phyloP scores from a whole-genome alignment of 495 filamentous ascomycete species.

The Hypoxylon lienhwacheense region DNA sequence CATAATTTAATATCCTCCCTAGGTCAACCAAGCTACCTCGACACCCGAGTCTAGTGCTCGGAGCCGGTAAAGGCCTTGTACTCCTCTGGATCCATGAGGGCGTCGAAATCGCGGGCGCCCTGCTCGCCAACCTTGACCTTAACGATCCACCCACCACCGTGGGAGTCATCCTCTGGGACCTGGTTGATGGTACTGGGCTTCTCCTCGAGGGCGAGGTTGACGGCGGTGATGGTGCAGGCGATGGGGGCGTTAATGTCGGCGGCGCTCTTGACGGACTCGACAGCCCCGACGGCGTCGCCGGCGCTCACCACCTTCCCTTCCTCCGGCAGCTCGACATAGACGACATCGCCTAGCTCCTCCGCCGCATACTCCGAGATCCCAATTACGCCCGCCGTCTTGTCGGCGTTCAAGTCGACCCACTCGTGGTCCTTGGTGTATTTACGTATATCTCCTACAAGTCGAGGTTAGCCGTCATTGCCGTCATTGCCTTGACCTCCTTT shows the following conservation, averaged over 20 bases:
- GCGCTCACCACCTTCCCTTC: constrained; percentile 61
- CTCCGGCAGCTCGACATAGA: constrained; percentile 90
- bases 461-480: too few species aligned
- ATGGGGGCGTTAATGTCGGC: constrained; percentile 93
- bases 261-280: constrained; percentile 97
- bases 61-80: constrained; percentile 69
- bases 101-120: constrained; percentile 65
- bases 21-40: too few species aligned
- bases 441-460: constrained; percentile 59
- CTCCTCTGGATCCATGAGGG: constrained; percentile 68
- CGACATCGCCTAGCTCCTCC: constrained; percentile 88
- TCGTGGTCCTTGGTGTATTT: constrained; percentile 97
- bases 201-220: constrained; percentile 75
- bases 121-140: constrained; percentile 74
- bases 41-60: constrained; percentile 31
- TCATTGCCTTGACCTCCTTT: too few species aligned
- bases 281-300: constrained; percentile 85
- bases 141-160: constrained; percentile 89
- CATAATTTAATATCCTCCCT: too few species aligned
- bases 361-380: constrained; percentile 93
- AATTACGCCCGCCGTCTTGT: constrained; percentile 70
- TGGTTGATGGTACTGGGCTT: constrained; percentile 85
- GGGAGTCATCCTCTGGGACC: constrained; percentile 66
- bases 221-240: constrained; percentile 68
- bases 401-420: constrained; percentile 85